These are phyloP conservation scores for Suhomyces chickasaworum DNA, from an alignment of 1,139 yeast genomes.

Conservation along the genomic window DNA sequence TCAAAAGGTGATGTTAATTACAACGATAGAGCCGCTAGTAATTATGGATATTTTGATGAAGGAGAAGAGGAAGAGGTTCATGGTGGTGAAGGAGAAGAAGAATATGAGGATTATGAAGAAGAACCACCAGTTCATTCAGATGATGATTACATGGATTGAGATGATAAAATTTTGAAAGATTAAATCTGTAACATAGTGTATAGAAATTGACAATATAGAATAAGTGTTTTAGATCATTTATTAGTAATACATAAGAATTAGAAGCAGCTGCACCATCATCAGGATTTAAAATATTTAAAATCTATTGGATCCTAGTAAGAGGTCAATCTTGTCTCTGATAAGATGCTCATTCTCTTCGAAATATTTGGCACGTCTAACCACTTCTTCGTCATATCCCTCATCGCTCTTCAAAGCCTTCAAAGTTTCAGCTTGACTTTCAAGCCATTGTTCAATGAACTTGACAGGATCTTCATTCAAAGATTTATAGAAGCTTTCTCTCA, in stretches of 20 bases:
- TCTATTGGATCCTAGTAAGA: slow-evolving; percentile 52
- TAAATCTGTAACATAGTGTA: slow-evolving; percentile 11
- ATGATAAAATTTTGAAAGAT: slow-evolving; percentile 3
- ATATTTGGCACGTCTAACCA: slow-evolving; percentile 79
- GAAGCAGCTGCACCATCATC: no score
- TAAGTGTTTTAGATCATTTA: slow-evolving; percentile 4
- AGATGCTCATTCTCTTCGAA: slow-evolving; percentile 70
- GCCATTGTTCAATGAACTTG: slow-evolving; percentile 70
- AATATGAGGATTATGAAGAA: slow-evolving; percentile 21
- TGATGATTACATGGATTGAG: slow-evolving; percentile 17
- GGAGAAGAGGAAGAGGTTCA: slow-evolving; percentile 17
- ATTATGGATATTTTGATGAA: slow-evolving; percentile 14
- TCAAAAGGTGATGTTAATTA: slow-evolving; percentile 19
- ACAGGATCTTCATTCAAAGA: slow-evolving; percentile 78
- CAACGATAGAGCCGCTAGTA: slow-evolving; percentile 15
- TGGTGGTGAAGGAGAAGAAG: slow-evolving; percentile 18
- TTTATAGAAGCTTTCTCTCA: slow-evolving; percentile 60
- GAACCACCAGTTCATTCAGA: slow-evolving; percentile 14
- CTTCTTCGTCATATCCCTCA: slow-evolving; percentile 88
- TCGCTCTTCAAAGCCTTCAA: slow-evolving; percentile 79
- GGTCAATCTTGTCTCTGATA: slow-evolving; percentile 73
- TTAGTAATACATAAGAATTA: slow-evolving; percentile 12
- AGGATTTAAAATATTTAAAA: slow-evolving; percentile 21
- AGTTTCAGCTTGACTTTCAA: slow-evolving; percentile 73
- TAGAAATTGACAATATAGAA: slow-evolving; percentile 4